A percentile compares a stretch with the other conserved stretches of the same genome.
These are phyloP conservation scores for Astragalus membranaceus DNA, from an alignment of 306 rosid genomes.

Conservation along the genomic window DNA sequence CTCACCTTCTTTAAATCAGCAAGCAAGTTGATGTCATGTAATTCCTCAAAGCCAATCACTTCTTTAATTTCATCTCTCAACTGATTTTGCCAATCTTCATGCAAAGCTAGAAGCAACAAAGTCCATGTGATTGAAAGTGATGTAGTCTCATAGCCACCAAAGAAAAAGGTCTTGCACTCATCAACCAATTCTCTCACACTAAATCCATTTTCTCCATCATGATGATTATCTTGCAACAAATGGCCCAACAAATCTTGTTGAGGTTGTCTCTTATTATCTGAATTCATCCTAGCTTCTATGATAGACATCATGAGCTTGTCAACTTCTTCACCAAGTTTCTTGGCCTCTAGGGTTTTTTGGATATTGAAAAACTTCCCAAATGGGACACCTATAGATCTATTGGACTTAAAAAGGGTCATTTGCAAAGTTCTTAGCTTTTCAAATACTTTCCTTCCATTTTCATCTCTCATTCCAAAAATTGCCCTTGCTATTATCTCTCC, in stretches of 20 bases:
- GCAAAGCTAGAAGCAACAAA: constrained; percentile 54
- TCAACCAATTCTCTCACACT: constrained; percentile 49
- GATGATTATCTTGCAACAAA: constrained; percentile 35
- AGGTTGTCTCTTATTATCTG: background rate
- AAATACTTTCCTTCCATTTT: no score
- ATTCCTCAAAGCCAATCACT: constrained; percentile 37
- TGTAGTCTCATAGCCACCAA: constrained; percentile 81
- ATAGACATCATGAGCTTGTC: constrained; percentile 36
- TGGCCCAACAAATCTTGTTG: constrained; percentile 52
- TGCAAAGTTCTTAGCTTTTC: no score
- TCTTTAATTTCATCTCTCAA: constrained; percentile 63
- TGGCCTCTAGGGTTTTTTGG: constrained; percentile 44
- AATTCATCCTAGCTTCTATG: constrained; percentile 29
- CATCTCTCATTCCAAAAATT: no score
- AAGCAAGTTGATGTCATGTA: constrained; percentile 41
- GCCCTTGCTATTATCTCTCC: no score
- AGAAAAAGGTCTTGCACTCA: constrained; percentile 83
- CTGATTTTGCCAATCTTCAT: constrained; percentile 66
- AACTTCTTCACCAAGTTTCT: constrained; percentile 53
- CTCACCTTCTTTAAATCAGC: constrained; percentile 52
- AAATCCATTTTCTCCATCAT: constrained; percentile 27
- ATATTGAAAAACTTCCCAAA: constrained; percentile 35
- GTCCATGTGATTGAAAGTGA: constrained; percentile 80
- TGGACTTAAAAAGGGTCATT: no score
- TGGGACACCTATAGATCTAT: constrained; percentile 67